phyloP scores from a whole-genome alignment of 2,329 filamentous ascomycete species.

The Aspergillus transmontanensis region DNA sequence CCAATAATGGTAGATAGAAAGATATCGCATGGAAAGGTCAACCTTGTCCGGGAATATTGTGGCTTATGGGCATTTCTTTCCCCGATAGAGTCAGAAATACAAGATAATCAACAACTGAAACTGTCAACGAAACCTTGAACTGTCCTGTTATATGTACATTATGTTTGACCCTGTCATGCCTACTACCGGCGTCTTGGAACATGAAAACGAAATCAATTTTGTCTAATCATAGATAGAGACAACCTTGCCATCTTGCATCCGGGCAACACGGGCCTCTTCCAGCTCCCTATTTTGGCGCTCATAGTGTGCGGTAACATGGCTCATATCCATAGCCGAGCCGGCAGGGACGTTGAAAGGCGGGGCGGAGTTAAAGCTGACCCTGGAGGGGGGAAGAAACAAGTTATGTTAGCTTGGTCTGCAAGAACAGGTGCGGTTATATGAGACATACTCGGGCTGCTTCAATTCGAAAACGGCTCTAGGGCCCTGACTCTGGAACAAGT shows the following conservation, averaged over 20 bases:
- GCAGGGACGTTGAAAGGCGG: constrained; percentile 67
- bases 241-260: constrained; percentile 48
- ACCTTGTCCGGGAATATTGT: neutral
- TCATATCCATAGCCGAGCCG: constrained; percentile 62
- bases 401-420: constrained; percentile 10
- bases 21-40: neutral
- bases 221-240: constrained; percentile 47
- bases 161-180: constrained; percentile 25
- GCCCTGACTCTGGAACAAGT: constrained; percentile 56
- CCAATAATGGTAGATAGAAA: neutral
- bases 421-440: neutral
- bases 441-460: constrained; percentile 66
- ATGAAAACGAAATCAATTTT: constrained; percentile 24
- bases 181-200: constrained; percentile 23
- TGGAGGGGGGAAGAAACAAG: constrained; percentile 32
- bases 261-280: constrained; percentile 58
- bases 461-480: constrained; percentile 53
- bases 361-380: constrained; percentile 61
- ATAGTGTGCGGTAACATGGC: constrained; percentile 64
- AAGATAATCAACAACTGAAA: constrained; percentile 24
- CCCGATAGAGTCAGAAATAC: neutral
- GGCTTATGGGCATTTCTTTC: neutral
- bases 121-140: constrained; percentile 23
- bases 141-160: constrained; percentile 39
- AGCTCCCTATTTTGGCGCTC: constrained; percentile 58